Evolutionary conservation across 2,329 filamentous ascomycete species (phyloP).

Genomic region (Ophiostoma sp.): DNA sequence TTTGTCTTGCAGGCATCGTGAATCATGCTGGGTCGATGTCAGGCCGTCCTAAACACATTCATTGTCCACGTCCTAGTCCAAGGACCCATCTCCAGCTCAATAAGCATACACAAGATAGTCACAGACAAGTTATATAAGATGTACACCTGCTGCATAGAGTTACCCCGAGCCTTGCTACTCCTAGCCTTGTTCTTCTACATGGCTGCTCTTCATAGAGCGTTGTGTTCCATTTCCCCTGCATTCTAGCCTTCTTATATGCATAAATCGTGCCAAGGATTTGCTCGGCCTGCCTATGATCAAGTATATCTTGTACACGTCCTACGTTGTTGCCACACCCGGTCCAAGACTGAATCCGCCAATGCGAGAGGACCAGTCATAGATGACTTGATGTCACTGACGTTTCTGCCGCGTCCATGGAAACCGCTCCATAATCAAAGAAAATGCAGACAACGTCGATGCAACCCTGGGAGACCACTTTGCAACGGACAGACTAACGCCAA

Average conservation of each 20-base stretch:
- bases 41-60: too few relatives aligned
- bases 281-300: too few relatives aligned
- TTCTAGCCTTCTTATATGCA: background rate
- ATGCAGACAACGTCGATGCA: background rate
- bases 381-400: too few relatives aligned
- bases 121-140: background rate
- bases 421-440: too few relatives aligned
- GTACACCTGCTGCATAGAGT: background rate
- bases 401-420: too few relatives aligned
- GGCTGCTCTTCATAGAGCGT: background rate
- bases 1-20: too few relatives aligned
- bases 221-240: background rate
- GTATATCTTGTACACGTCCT: background rate
- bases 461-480: background rate
- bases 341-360: background rate
- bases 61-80: too few relatives aligned
- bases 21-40: too few relatives aligned
- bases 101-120: too few relatives aligned
- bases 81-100: too few relatives aligned
- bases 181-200: background rate
- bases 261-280: background rate
- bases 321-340: background rate
- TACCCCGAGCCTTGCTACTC: background rate
- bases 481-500: too few relatives aligned
- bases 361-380: too few relatives aligned